Conservation (phyloP, 192 early-diverging fungal genomes). For the Pecoramyces ruminantium region DNA sequence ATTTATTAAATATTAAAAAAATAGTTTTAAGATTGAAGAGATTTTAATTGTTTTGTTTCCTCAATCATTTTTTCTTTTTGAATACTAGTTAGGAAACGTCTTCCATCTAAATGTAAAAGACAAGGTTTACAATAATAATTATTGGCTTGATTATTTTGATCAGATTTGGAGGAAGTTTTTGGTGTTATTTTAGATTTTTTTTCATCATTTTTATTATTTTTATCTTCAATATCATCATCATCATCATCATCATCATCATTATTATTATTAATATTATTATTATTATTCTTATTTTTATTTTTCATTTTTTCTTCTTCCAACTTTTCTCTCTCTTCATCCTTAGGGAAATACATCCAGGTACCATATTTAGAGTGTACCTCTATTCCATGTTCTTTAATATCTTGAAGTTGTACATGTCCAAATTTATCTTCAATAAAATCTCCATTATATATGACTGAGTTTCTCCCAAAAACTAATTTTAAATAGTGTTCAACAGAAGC, state of each 20-base stretch:
- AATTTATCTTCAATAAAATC: neutral
- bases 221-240: neutral
- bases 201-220: neutral
- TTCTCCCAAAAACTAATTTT: neutral
- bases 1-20: no score
- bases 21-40: no score
- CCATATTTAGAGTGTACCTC: neutral
- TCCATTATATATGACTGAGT: neutral
- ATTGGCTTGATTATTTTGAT: neutral
- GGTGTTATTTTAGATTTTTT: neutral
- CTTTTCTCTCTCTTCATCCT: neutral
- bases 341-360: neutral
- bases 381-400: neutral
- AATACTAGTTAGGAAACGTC: neutral
- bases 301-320: neutral
- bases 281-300: no score
- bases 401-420: neutral
- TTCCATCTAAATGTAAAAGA: neutral
- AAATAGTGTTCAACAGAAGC: neutral
- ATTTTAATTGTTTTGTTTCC: neutral
- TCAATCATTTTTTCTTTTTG: neutral
- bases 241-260: neutral
- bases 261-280: neutral
- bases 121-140: neutral
- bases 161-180: no score